Percentiles rank a stretch among this genome's conserved stretches.
Evolutionary conservation across 1,284 basidiomycete genomes (phyloP).

Genomic region (Ustilago xerochloae): DNA sequence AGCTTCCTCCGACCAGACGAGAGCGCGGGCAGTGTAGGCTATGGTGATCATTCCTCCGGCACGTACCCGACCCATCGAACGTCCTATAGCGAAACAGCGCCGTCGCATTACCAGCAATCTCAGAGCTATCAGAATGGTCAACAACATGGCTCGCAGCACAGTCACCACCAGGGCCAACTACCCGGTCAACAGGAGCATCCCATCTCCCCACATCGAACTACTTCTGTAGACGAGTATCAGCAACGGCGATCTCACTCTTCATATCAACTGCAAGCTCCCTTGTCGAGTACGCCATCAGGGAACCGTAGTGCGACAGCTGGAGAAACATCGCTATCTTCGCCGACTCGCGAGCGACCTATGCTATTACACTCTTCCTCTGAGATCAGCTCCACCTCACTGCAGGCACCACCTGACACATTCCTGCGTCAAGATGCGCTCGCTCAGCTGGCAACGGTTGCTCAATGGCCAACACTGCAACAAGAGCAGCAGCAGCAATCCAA

Average conservation of each 20-base stretch:
- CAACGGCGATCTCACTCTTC: conserved; percentile 14
- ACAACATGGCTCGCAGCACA: background rate
- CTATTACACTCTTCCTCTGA: conserved; percentile 12
- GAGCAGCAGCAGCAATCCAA: conserved; percentile 6
- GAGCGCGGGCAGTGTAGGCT: too few relatives aligned
- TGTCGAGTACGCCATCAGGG: background rate
- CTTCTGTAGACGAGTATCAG: background rate
- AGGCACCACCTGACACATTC: background rate
- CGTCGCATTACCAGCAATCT: too few relatives aligned
- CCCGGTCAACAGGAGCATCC: conserved; percentile 6
- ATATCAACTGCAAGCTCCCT: background rate
- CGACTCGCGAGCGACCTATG: conserved; percentile 5
- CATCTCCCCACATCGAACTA: conserved; percentile 8
- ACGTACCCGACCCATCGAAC: too few relatives aligned
- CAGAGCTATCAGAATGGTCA: background rate
- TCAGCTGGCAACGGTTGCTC: conserved; percentile 33
- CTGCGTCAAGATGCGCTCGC: conserved; percentile 19
- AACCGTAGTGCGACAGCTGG: background rate
- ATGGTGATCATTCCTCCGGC: too few relatives aligned
- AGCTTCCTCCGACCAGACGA: too few relatives aligned
- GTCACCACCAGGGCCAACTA: too few relatives aligned
- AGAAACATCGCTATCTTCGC: conserved; percentile 6
- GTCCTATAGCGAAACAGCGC: too few relatives aligned
- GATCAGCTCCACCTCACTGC: conserved; percentile 14
- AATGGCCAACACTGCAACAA: conserved; percentile 39